Percentiles rank a stretch among this genome's conserved stretches.
These are phyloP conservation scores for Globisporangium megalacanthum DNA, from an alignment of 352 stramenopile species.

Conservation along the genomic window DNA sequence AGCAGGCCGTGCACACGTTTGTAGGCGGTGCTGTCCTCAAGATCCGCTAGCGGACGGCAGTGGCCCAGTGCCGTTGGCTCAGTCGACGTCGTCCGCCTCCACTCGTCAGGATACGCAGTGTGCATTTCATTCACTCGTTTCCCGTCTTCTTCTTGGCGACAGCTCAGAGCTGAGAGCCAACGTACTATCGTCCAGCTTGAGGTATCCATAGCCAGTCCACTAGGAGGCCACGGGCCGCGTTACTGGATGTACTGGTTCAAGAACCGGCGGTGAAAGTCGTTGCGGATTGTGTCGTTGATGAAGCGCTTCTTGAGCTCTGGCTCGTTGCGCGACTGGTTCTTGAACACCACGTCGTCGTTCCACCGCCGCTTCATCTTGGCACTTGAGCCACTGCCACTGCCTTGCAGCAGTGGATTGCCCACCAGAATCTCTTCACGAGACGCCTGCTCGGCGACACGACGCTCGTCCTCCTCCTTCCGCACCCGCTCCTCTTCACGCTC, in stretches of 20 bases:
- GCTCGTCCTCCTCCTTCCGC: slow-evolving; percentile 87
- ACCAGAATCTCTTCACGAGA: slow-evolving; percentile 91
- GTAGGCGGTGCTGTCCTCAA: slow-evolving; percentile 64
- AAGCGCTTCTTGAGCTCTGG: slow-evolving; percentile 96
- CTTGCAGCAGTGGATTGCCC: slow-evolving; percentile 90
- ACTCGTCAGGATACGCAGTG: neutral
- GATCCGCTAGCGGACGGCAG: slow-evolving; percentile 32
- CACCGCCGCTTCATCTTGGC: slow-evolving; percentile 93
- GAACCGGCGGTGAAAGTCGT: slow-evolving; percentile 99
- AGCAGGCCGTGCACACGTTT: slow-evolving; percentile 57
- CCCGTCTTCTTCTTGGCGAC: no score
- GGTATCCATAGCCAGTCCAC: neutral
- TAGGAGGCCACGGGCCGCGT: neutral
- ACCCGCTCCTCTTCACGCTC: slow-evolving; percentile 93
- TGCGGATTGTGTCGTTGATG: slow-evolving; percentile 99
- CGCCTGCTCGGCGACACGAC: slow-evolving; percentile 70
- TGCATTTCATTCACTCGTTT: no score
- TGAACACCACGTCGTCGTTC: slow-evolving; percentile 99
- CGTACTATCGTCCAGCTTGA: no score
- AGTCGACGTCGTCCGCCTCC: no score
- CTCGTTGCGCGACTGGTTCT: slow-evolving; percentile 96
- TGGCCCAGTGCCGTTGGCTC: no score
- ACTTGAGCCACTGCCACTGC: slow-evolving; percentile 23
- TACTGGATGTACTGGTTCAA: slow-evolving; percentile 95
- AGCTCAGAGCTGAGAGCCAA: no score